phyloP scores from a whole-genome alignment of 768 basidiomycete genomes.

The Mycena belliarum region DNA sequence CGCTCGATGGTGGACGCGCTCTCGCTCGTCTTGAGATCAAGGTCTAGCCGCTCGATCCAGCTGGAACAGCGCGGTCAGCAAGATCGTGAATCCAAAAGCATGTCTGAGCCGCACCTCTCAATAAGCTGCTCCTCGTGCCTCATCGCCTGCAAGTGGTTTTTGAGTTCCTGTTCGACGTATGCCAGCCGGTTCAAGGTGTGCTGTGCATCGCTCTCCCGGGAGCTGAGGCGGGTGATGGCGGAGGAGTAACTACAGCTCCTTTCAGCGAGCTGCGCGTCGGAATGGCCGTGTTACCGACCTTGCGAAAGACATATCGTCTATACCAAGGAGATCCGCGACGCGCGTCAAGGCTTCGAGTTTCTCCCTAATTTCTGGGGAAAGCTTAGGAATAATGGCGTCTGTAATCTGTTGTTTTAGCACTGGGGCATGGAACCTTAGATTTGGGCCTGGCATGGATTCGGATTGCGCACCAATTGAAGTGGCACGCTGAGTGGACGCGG shows the following conservation, averaged over 20 bases:
- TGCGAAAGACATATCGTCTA: conserved; percentile 37
- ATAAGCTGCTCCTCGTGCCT: conserved; percentile 39
- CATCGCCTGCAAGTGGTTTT: conserved; percentile 32
- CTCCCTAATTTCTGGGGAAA: conserved; percentile 16
- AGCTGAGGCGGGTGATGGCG: conserved; percentile 36
- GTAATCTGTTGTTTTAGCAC: too few species aligned
- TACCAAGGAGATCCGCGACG: conserved; percentile 32
- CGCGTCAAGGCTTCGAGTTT: conserved; percentile 28
- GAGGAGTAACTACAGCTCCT: conserved; percentile 35
- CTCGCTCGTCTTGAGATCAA: conserved; percentile 28
- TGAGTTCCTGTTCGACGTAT: conserved; percentile 39
- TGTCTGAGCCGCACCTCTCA: conserved; percentile 33
- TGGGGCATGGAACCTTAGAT: too few species aligned
- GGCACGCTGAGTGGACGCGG: too few species aligned
- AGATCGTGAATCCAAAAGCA: not conserved
- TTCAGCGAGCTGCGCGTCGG: not conserved
- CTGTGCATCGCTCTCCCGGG: conserved; percentile 31
- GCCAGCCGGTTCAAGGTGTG: conserved; percentile 35
- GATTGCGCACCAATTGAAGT: not conserved
- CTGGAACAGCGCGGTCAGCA: conserved; percentile 22
- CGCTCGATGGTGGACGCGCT: conserved; percentile 36
- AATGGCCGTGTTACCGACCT: conserved; percentile 26
- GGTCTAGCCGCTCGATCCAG: conserved; percentile 34
- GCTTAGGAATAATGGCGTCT: not conserved
- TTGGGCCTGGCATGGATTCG: too few species aligned